phyloP scores from a whole-genome alignment of 169 alveolate genomes.

The Blepharisma undulans region DNA sequence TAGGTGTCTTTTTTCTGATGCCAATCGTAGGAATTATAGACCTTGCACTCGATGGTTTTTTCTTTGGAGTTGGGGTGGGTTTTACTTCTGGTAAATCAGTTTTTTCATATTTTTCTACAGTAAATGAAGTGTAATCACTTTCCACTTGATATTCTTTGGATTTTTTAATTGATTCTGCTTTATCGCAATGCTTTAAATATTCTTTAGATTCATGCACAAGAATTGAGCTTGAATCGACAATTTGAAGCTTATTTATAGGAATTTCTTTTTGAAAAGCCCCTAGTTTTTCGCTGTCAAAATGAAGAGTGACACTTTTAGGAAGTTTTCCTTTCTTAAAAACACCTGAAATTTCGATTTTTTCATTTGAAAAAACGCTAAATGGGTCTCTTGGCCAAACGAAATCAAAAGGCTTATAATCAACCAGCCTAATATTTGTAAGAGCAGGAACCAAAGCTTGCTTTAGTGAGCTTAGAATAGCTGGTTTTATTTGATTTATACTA shows the following conservation, averaged over 20 bases:
- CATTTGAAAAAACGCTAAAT: neutral
- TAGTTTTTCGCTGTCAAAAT: neutral
- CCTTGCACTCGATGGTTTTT: neutral
- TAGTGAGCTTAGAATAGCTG: constrained; percentile 41
- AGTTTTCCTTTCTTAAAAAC: neutral
- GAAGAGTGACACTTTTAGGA: neutral
- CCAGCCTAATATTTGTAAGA: neutral
- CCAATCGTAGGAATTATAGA: neutral
- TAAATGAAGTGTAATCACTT: neutral
- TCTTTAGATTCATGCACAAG: neutral
- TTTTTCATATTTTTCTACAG: neutral
- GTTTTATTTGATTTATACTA: constrained; percentile 19
- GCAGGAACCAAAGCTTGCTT: constrained; percentile 39
- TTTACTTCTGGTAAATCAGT: neutral
- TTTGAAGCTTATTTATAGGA: neutral
- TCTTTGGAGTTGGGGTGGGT: neutral
- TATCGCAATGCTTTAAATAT: neutral
- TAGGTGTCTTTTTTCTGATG: constrained; percentile 31
- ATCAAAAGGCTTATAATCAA: neutral
- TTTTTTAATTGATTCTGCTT: neutral
- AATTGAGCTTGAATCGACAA: neutral
- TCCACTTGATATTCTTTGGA: neutral
- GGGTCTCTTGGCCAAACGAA: neutral
- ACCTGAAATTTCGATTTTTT: neutral
- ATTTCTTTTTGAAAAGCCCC: neutral